These are phyloP conservation scores for Yamadazyma dendronema DNA, from an alignment of 1,139 yeast species.

Conservation along the genomic window DNA sequence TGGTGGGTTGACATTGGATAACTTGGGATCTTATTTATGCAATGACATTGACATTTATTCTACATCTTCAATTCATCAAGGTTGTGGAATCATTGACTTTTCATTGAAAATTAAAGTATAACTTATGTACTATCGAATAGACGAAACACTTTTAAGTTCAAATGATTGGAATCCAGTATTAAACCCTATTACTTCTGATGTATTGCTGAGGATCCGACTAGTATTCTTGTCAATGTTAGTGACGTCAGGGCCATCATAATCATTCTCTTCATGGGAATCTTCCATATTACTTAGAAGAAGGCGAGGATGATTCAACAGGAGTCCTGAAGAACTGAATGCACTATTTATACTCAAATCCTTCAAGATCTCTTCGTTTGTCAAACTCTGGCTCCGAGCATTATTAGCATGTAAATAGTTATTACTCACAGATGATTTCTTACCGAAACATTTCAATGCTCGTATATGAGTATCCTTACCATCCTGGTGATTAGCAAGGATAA, in stretches of 20 bases:
- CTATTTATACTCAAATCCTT: constrained; percentile 31
- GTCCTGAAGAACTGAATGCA: constrained; percentile 27
- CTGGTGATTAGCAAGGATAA: constrained; percentile 82
- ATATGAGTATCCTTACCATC: constrained; percentile 96
- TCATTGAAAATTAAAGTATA: constrained; percentile 67
- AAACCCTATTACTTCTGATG: constrained; percentile 41
- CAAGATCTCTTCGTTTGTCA: constrained; percentile 23
- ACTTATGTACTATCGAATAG: constrained; percentile 24
- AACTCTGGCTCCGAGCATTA: constrained; percentile 5
- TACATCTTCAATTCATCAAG: constrained; percentile 93
- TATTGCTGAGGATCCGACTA: constrained; percentile 32
- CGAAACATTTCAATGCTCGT: constrained; percentile 57
- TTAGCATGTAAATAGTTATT: constrained; percentile 3
- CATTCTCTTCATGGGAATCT: constrained; percentile 11
- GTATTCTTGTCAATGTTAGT: constrained; percentile 25
- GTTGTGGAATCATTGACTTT: constrained; percentile 76
- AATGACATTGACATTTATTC: constrained; percentile 87
- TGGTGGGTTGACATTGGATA: constrained; percentile 79
- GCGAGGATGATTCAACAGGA: constrained; percentile 25
- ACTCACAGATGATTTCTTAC: constrained; percentile 26
- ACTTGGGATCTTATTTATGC: constrained; percentile 64
- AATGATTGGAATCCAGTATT: constrained; percentile 44
- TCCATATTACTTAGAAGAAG: constrained; percentile 4
- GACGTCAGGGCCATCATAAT: not conserved
- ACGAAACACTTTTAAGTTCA: constrained; percentile 37